phyloP scores from a whole-genome alignment of 352 stramenopile species.

The Pythium brassicae region DNA sequence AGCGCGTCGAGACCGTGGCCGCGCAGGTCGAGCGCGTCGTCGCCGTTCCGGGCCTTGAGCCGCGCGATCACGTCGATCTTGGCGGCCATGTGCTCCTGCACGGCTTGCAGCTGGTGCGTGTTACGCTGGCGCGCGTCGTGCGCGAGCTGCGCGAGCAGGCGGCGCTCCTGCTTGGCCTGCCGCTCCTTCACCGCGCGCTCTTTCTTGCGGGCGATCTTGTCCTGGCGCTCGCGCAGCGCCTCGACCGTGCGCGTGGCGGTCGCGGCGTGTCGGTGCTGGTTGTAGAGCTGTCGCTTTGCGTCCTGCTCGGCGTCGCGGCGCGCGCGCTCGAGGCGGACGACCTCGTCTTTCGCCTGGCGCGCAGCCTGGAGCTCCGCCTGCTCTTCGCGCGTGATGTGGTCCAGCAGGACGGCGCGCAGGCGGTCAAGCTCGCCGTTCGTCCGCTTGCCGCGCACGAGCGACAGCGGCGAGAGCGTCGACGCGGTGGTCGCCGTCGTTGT shows the following conservation, averaged over 20 bases:
- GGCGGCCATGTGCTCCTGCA: slow-evolving; percentile 46
- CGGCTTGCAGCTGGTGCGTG: slow-evolving; percentile 36
- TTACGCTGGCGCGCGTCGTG: slow-evolving; percentile 38
- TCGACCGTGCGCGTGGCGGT: slow-evolving; percentile 52
- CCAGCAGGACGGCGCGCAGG: slow-evolving; percentile 28
- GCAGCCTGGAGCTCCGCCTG: slow-evolving; percentile 45
- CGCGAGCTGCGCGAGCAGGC: slow-evolving; percentile 31
- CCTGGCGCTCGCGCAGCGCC: slow-evolving; percentile 52
- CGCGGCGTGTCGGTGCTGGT: slow-evolving; percentile 45
- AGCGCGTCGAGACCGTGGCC: slow-evolving; percentile 31
- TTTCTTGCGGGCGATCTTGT: slow-evolving; percentile 58
- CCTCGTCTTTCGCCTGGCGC: slow-evolving; percentile 46
- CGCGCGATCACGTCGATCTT: slow-evolving; percentile 49
- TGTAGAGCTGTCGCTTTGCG: slow-evolving; percentile 32
- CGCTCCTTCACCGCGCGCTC: slow-evolving; percentile 55
- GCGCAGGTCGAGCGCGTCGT: slow-evolving; percentile 46
- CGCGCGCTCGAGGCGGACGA: slow-evolving; percentile 42
- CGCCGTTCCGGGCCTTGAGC: slow-evolving; percentile 47
- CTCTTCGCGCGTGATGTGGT: slow-evolving; percentile 36
- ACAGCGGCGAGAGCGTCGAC: slow-evolving; percentile 3
- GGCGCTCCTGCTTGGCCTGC: slow-evolving; percentile 52
- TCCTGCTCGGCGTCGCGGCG: slow-evolving; percentile 39
- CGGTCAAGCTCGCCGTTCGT: slow-evolving; percentile 19
- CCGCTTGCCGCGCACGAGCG: background rate
- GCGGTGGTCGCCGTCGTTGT: slow-evolving; percentile 1